A percentile compares a stretch with the other conserved stretches of the same genome.
Conservation (phyloP, 306 rosid genomes). For the Vicia villosa region DNA sequence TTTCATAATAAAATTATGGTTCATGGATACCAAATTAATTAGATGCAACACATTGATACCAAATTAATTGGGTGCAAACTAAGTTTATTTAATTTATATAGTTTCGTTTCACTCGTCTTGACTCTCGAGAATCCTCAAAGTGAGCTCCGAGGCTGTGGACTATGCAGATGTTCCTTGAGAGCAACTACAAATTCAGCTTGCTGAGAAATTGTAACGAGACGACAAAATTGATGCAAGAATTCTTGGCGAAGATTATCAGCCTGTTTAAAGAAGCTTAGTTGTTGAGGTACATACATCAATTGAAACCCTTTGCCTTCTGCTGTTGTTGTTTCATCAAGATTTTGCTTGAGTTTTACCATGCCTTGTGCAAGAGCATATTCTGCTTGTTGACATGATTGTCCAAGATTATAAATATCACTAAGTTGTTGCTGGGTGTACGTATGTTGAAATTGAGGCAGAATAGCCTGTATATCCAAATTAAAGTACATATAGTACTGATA, state of each 20-base stretch:
- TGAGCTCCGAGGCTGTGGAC: conserved; percentile 23
- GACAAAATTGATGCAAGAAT: conserved; percentile 24
- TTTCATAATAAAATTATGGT: neutral
- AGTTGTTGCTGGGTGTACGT: conserved; percentile 16
- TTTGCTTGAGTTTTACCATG: conserved; percentile 14
- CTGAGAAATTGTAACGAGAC: conserved; percentile 24
- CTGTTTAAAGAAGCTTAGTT: conserved; percentile 28
- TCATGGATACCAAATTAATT: neutral
- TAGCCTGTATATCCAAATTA: conserved; percentile 2
- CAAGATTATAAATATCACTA: conserved; percentile 17
- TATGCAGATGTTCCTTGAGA: conserved; percentile 21
- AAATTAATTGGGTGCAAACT: conserved; percentile 16
- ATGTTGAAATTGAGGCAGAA: conserved; percentile 20
- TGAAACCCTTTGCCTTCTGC: conserved; percentile 22
- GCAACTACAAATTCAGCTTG: conserved; percentile 26
- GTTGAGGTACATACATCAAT: neutral
- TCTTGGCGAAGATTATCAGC: conserved; percentile 32
- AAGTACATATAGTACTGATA: neutral
- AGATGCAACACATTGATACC: neutral
- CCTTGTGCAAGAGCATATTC: conserved; percentile 33
- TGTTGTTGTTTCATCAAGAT: conserved; percentile 7
- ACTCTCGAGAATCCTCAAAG: conserved; percentile 23
- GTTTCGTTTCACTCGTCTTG: neutral
- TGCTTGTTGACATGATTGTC: conserved; percentile 26
- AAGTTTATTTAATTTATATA: conserved; percentile 9